phyloP scores from a whole-genome alignment of 2,329 filamentous ascomycete species.

The Paracoccidioides lutzii region DNA sequence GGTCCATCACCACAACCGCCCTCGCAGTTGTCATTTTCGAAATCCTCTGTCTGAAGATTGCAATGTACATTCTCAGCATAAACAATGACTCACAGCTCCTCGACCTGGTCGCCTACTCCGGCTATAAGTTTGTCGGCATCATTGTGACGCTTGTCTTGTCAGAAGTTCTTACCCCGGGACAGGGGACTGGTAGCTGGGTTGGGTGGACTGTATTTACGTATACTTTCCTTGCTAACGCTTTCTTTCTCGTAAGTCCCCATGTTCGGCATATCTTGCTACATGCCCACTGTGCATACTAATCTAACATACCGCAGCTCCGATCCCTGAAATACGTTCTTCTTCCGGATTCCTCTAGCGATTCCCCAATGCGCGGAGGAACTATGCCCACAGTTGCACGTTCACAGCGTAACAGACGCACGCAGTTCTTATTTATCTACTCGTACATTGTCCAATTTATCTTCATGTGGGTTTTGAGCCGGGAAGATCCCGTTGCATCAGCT shows the following conservation, averaged over 20 bases:
- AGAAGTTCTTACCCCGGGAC: conserved; percentile 63
- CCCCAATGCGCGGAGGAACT: conserved; percentile 44
- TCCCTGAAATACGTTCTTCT: conserved; percentile 92
- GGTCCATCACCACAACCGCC: conserved; percentile 74
- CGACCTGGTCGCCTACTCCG: conserved; percentile 88
- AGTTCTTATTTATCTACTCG: conserved; percentile 88
- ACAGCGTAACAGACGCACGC: conserved; percentile 75
- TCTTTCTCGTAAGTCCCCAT: conserved; percentile 65
- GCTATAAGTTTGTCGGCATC: conserved; percentile 97
- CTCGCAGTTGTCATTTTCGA: conserved; percentile 74
- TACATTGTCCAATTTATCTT: conserved; percentile 89
- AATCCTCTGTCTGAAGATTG: conserved; percentile 79
- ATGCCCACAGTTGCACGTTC: conserved; percentile 65
- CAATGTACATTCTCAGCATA: conserved; percentile 87
- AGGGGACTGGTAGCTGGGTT: conserved; percentile 74
- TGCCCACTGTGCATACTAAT: conserved; percentile 1
- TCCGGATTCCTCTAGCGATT: conserved; percentile 61
- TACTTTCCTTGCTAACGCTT: conserved; percentile 83
- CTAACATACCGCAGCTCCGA: conserved; percentile 50
- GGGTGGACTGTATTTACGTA: conserved; percentile 85
- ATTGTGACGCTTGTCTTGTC: conserved; percentile 75
- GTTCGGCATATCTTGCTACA: neutral
- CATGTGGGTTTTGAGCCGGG: conserved; percentile 66
- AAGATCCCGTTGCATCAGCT: conserved; percentile 30
- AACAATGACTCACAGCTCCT: conserved; percentile 87